Evolutionary conservation across 192 early-diverging fungal genomes (phyloP), one percentile per base, ranked within the genome.

Genomic region (Mortierella antarctica): DNA sequence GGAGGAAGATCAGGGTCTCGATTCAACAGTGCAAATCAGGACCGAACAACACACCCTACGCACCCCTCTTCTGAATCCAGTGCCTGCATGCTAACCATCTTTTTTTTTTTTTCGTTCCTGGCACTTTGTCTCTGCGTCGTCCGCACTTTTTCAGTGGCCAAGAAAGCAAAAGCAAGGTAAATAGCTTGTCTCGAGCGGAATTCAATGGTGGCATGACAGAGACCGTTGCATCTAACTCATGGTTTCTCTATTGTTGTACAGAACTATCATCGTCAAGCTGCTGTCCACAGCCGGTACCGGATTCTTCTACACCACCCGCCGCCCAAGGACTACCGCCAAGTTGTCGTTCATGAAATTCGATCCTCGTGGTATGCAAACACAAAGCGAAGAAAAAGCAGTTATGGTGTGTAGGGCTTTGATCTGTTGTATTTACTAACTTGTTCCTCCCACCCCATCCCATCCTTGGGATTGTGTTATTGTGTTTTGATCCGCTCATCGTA

Each of bases 291-390:
- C 96, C 44, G 94, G 95, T 49, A 97, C 97, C 7, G 97, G 97
- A 61, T 98, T 89, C 85, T 97, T 94, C 82, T 95, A 95, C 77
- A 94, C 93, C 8, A 95, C 91, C 61, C 85, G 91, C 60, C 86
- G 95, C 49, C 90, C 95, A 70, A 86, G 93, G 61, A 86, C 93
- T 40, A 87, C 91, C 40, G 89, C 93, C 62, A 96, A 96, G 72
- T 85, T 99, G 58, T 88, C 91, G 44, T 89, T 96, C 74, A 95
- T 95, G 91, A 99, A 99, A 88, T 94, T 91, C 72, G 97, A 99
- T 84, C 97, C 97, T 47, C 85, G 90, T 67, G 92, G 92, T 94
- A 87, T 46, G 50, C 58, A 6, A 17, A 7, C 12, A 57, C 2
- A 11, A 31, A 31, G 31, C 31, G 31, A 31, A 31, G 3, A 31